These are phyloP conservation scores for Vigna angularis DNA, from an alignment of 306 rosid genomes.

Conservation along the genomic window DNA sequence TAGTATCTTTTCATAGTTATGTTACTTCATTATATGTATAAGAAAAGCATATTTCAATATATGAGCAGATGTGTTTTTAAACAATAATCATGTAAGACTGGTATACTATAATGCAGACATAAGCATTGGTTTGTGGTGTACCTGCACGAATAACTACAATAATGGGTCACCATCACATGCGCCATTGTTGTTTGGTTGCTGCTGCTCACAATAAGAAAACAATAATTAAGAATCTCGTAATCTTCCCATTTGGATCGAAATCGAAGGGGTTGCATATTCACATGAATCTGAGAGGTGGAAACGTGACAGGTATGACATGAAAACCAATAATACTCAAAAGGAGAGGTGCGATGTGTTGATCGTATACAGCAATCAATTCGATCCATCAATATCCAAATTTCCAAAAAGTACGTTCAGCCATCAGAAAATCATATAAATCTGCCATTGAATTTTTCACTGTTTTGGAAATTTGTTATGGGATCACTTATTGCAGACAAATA, in stretches of 20 bases:
- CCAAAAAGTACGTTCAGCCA: neutral
- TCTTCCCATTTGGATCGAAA: slow-evolving; percentile 32
- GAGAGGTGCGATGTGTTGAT: neutral
- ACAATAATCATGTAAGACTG: neutral
- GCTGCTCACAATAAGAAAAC: neutral
- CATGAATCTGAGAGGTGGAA: slow-evolving; percentile 39
- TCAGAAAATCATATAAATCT: neutral
- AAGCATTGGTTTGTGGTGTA: slow-evolving; percentile 9
- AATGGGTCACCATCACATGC: slow-evolving; percentile 31
- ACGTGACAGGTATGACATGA: slow-evolving; percentile 48
- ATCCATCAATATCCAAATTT: slow-evolving; percentile 1
- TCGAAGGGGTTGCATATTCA: slow-evolving; percentile 45
- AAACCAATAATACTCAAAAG: slow-evolving; percentile 22
- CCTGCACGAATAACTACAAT: slow-evolving; percentile 19
- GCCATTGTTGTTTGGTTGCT: neutral
- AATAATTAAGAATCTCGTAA: slow-evolving; percentile 14
- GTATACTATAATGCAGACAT: slow-evolving; percentile 24
- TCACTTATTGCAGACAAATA: slow-evolving; percentile 8
- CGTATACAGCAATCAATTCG: neutral
- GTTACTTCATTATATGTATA: neutral
- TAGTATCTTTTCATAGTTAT: neutral
- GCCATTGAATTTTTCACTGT: neutral
- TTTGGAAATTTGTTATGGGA: slow-evolving; percentile 5
- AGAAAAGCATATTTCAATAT: neutral
- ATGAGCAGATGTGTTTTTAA: neutral